phyloP scores from a whole-genome alignment of 2,329 filamentous ascomycete genomes.

The Septoria petroselini region DNA sequence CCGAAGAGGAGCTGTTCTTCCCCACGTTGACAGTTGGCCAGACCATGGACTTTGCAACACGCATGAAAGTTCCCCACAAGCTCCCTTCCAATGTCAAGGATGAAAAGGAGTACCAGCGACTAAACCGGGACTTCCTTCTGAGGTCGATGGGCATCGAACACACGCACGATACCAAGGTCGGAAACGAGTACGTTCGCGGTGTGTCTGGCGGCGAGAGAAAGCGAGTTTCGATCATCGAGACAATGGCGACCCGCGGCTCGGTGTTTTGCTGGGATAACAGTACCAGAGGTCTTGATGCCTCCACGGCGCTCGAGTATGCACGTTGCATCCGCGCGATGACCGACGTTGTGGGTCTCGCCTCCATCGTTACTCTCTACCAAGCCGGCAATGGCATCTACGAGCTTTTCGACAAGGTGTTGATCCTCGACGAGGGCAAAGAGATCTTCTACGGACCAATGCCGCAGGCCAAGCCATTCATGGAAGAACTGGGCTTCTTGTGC shows the following conservation, averaged over 20 bases:
- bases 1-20: conserved; percentile 52
- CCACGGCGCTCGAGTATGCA: conserved; percentile 54
- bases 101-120: conserved; percentile 47
- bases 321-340: conserved; percentile 63
- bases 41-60: conserved; percentile 56
- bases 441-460: conserved; percentile 62
- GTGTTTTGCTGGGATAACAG: conserved; percentile 67
- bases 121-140: conserved; percentile 55
- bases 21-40: conserved; percentile 57
- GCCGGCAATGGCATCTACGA: conserved; percentile 68
- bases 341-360: conserved; percentile 57
- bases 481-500: conserved; percentile 61
- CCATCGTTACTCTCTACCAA: conserved; percentile 66
- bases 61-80: conserved; percentile 50
- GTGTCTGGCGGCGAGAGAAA: conserved; percentile 68
- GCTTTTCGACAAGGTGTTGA: conserved; percentile 67
- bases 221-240: conserved; percentile 66
- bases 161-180: conserved; percentile 63
- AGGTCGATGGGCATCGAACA: conserved; percentile 58
- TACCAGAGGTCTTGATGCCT: conserved; percentile 64
- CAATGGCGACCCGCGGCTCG: conserved; percentile 55
- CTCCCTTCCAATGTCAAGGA: conserved; percentile 35
- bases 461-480: conserved; percentile 63
- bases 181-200: conserved; percentile 63
- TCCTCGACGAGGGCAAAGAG: conserved; percentile 64